phyloP scores from a whole-genome alignment of 441 rosid species.

The Aquilaria agallochum region DNA sequence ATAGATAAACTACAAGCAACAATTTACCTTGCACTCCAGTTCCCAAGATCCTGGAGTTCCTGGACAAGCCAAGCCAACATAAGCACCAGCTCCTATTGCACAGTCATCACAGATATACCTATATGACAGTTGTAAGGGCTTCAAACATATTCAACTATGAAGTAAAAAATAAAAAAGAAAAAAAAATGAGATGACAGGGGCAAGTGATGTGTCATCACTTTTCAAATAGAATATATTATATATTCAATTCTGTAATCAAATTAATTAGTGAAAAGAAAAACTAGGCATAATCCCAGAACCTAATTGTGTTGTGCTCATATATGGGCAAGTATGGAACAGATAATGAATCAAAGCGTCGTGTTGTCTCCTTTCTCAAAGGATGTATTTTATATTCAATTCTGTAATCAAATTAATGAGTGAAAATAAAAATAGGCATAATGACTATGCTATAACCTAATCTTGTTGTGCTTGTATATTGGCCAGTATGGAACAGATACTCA shows the following conservation, averaged over 20 bases:
- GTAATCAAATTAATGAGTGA: no score
- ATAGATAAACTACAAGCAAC: background rate
- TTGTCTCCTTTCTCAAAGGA: no score
- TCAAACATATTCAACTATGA: constrained; percentile 3
- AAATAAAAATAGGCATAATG: no score
- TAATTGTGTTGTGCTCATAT: no score
- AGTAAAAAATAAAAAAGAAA: background rate
- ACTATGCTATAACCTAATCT: no score
- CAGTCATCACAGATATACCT: constrained; percentile 45
- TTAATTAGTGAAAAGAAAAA: background rate
- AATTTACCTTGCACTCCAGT: constrained; percentile 63
- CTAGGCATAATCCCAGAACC: no score
- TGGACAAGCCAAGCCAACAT: constrained; percentile 68
- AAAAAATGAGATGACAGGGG: background rate
- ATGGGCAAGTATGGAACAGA: no score
- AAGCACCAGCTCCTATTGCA: constrained; percentile 48
- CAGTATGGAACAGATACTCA: no score
- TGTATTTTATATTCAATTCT: no score
- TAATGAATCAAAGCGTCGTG: no score
- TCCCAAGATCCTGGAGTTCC: constrained; percentile 77
- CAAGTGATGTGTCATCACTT: no score
- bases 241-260: background rate
- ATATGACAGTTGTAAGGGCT: constrained; percentile 1
- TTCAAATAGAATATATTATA: background rate
- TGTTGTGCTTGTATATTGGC: no score